Conservation (phyloP, 345 rosid genomes). For the Salix brachista region DNA sequence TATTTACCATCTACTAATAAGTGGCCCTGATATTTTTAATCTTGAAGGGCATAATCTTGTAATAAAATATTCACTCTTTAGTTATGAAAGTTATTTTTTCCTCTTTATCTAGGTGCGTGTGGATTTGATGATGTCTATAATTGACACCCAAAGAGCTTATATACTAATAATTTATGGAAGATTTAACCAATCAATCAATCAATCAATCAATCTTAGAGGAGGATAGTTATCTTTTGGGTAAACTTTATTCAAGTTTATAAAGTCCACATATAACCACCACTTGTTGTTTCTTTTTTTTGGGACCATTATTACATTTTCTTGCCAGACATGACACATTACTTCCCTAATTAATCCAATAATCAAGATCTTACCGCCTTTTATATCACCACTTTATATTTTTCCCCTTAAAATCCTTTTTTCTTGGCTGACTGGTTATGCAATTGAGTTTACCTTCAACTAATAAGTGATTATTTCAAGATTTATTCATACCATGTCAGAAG, state of each 20-base stretch:
- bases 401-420: background rate
- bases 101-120: background rate
- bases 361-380: background rate
- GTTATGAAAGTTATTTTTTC: too few relatives aligned
- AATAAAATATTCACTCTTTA: background rate
- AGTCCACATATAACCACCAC: background rate
- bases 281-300: too few relatives aligned
- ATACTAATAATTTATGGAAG: rapidly evolving
- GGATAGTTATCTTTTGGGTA: background rate
- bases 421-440: background rate
- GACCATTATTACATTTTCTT: background rate
- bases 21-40: background rate
- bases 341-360: too few relatives aligned
- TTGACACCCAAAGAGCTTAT: background rate
- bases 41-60: background rate
- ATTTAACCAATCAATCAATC: background rate
- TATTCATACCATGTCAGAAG: background rate
- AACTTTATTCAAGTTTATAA: background rate
- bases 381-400: too few relatives aligned
- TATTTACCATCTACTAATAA: background rate
- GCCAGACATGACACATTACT: too few relatives aligned
- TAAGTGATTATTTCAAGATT: too few relatives aligned
- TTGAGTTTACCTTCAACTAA: background rate
- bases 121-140: background rate
- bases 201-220: background rate